Percentiles rank a stretch among this genome's conserved stretches.
Evolutionary conservation across 192 early-diverging fungal genomes (phyloP).

Genomic region (Coemansia umbellata): DNA sequence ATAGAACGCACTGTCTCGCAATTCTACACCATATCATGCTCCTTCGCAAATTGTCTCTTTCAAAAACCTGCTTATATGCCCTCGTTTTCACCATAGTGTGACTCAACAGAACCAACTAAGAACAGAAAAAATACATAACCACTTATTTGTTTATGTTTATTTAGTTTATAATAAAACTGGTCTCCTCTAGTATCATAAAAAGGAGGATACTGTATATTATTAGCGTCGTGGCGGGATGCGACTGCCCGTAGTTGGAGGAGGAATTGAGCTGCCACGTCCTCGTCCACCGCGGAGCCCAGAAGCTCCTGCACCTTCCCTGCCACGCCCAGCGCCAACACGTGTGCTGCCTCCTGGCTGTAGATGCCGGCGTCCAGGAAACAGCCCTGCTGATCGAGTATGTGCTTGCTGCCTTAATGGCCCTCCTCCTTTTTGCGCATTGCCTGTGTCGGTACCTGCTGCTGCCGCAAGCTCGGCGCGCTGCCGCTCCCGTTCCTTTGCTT

Average conservation of each 20-base stretch:
- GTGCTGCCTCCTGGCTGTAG: slow-evolving; percentile 7
- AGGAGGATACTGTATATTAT: not conserved
- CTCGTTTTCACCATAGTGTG: too few species aligned
- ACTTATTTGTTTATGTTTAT: too few species aligned
- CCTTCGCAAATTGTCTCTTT: too few species aligned
- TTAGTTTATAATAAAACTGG: too few species aligned
- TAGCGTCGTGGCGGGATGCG: slow-evolving; percentile 33
- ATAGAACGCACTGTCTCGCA: too few species aligned
- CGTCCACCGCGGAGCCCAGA: slow-evolving; percentile 13
- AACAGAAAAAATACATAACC: too few species aligned
- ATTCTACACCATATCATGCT: too few species aligned
- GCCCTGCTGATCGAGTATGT: slow-evolving; percentile 8
- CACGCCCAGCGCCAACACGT: not conserved
- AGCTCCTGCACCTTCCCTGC: not conserved
- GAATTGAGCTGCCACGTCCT: slow-evolving; percentile 15
- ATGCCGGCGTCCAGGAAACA: slow-evolving; percentile 9
- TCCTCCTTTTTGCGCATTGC: not conserved
- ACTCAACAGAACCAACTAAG: too few species aligned
- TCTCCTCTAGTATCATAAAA: not conserved
- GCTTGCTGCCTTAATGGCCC: slow-evolving; percentile 4
- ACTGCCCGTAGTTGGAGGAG: slow-evolving; percentile 12
- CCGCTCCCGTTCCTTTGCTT: slow-evolving; percentile 35
- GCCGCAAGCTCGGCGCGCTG: slow-evolving; percentile 20
- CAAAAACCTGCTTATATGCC: too few species aligned
- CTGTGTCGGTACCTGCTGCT: not conserved